Evolutionary conservation across 768 basidiomycete genomes (phyloP), one percentile per base, ranked within the genome.

Genomic region (Tubosaeta brunneosetosa): DNA sequence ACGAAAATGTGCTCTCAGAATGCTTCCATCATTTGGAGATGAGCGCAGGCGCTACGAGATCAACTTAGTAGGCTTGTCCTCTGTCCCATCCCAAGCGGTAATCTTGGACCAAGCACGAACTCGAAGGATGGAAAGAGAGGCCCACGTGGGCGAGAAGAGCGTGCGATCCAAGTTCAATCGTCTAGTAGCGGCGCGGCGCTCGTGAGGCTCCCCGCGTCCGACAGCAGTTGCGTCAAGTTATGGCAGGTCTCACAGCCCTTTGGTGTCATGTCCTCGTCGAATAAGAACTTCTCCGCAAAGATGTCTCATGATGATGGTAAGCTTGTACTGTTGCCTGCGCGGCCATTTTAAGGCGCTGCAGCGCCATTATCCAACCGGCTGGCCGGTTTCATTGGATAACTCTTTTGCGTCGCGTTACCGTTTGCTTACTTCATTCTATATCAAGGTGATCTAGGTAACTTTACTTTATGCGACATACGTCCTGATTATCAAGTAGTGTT

Each of bases 51-150:
- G 81, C 50, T 78, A 84, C 41, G 76, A 78, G 59, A 91, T 91
- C 58, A 91, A 91, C 64, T 77, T 91, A 17, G 90, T 90, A 14
- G 90, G 90, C 2, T 67, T 78, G 1, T 77, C 74, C 0, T 66
- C 77, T 17, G 76, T 74, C 2, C 61, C 81, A 6, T 77, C 80
- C 0, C 78, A 83, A 38, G 68, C 76, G 13, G 71, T 78, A 33
- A 78, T 92, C 61, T 71, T 91, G 44, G 76, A 79, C 59, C 74
- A 79, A 48, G 88, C 84, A 17, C 84, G 81, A 58, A 76, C 77
- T 17, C 77, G 78, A 49, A 73, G 88, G 32, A 68, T 73, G 31
- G 82, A 86, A 60, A 76, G 89, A 29, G 70, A 76, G 27, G 78
- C 80, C 47, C 70, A 71, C 80, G 83, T 55, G 75, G 73, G 43